Evolutionary conservation across 345 rosid genomes (phyloP), one percentile per base, ranked within the genome.

Genomic region (Nephelium lappaceum): DNA sequence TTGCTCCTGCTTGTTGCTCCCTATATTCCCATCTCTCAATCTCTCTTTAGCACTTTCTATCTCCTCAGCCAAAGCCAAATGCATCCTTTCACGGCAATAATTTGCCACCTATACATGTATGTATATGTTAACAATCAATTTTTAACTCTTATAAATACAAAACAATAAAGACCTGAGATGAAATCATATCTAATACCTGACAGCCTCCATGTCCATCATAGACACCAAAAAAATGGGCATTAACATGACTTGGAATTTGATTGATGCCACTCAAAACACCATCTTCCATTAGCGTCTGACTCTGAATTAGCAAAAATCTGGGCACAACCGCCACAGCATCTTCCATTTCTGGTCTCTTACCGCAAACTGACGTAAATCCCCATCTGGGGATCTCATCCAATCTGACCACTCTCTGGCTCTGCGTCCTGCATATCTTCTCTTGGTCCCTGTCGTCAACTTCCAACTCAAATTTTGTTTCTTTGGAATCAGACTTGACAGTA

Each of bases 181-280:
- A 77, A 76, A 60, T 60, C 12, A 60, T 60, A 19, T 60, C 47
- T 10, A 69, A 69, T 86, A 92, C 95, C 92, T 92, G 92, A 82
- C 82, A 82, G 41, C 98, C 98, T 7, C 97, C 94, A 78, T 91
- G 97, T 66, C 94, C 97, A 68, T 94, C 98, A 49, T 88, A 92
- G 31, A 93, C 94, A 57, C 95, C 97, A 74, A 84, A 89, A 87
- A 94, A 92, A 82, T 88, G 92, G 55, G 85, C 85, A 21, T 78
- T 62, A 47, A 71, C 79, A 42, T 73, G n/a, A 36, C 74, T 69
- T 7, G 76, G 72, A 71, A 82, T 78, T 36, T 81, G 83, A 73
- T 83, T 76, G 43, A 21, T 57, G 11, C 84, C 87, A 36, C 65
- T 81, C 0, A 69, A 23, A 67, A 72, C 69, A 9, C 61, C 73